Percentiles rank a stretch among this genome's conserved stretches.
Evolutionary conservation across 1,139 yeast species (phyloP).

Genomic region (Magnusiomyces sp.): DNA sequence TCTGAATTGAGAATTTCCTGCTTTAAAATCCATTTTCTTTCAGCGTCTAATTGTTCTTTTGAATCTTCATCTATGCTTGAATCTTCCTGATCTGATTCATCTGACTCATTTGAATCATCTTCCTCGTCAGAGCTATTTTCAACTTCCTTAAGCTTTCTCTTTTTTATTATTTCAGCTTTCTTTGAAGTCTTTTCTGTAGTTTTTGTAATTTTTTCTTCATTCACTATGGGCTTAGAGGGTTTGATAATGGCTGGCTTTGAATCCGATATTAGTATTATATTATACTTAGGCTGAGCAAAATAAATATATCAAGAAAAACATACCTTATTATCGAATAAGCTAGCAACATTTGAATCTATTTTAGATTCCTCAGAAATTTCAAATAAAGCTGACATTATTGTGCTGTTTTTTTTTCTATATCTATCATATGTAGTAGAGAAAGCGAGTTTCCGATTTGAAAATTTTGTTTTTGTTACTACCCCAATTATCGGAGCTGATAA

Average conservation of each 20-base stretch:
- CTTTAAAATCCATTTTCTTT: constrained; percentile 15
- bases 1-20: constrained; percentile 9
- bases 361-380: constrained; percentile 10
- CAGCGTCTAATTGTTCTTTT: constrained; percentile 9
- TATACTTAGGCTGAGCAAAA: too few species aligned
- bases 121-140: constrained; percentile 20
- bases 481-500: constrained; percentile 1
- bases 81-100: constrained; percentile 25
- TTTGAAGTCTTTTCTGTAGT: constrained; percentile 15
- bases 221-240: too few species aligned
- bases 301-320: neutral
- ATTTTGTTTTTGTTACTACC: neutral
- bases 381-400: constrained; percentile 10
- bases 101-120: constrained; percentile 17
- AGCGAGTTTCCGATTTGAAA: neutral
- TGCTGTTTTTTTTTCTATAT: neutral
- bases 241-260: too few species aligned
- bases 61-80: constrained; percentile 8
- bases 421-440: neutral
- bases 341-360: constrained; percentile 15
- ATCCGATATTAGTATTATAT: too few species aligned
- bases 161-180: constrained; percentile 21
- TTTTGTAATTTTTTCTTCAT: constrained; percentile 21
- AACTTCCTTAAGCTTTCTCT: constrained; percentile 17
- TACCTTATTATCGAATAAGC: constrained; percentile 23